Conservation (phyloP, 2,329 filamentous ascomycete genomes). For the Bisporella sp. region DNA sequence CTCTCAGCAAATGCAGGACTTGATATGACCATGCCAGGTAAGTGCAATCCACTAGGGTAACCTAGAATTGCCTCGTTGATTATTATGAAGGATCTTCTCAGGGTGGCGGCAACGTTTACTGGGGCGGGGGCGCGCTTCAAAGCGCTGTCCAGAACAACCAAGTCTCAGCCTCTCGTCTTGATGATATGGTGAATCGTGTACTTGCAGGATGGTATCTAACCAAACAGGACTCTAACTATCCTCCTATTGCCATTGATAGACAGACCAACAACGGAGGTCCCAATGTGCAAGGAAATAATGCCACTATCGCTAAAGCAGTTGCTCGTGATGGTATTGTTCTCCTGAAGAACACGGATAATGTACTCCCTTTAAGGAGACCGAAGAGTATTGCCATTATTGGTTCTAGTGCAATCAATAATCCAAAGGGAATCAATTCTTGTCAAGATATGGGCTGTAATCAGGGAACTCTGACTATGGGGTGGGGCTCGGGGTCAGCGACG, state of each 20-base stretch:
- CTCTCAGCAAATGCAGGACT: constrained; percentile 30
- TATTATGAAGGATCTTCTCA: too few species aligned
- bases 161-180: constrained; percentile 32
- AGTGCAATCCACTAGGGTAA: too few species aligned
- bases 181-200: constrained; percentile 26
- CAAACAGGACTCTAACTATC: neutral
- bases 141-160: constrained; percentile 42
- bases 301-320: constrained; percentile 49
- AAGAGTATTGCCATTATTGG: constrained; percentile 70
- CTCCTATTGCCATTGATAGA: neutral
- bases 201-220: neutral
- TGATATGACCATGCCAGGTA: constrained; percentile 47
- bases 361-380: constrained; percentile 70
- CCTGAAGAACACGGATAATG: constrained; percentile 69
- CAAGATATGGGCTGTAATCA: too few species aligned
- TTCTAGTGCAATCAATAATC: constrained; percentile 53
- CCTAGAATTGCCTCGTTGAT: too few species aligned
- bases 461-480: neutral
- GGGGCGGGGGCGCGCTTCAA: constrained; percentile 15
- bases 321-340: constrained; percentile 54
- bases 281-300: constrained; percentile 36
- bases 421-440: neutral
- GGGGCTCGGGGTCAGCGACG: neutral
- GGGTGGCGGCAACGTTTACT: neutral
- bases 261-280: neutral